Percentiles rank a stretch among this genome's conserved stretches.
Conservation (phyloP, 257 asterid species). For the Solanum bukasovii region DNA sequence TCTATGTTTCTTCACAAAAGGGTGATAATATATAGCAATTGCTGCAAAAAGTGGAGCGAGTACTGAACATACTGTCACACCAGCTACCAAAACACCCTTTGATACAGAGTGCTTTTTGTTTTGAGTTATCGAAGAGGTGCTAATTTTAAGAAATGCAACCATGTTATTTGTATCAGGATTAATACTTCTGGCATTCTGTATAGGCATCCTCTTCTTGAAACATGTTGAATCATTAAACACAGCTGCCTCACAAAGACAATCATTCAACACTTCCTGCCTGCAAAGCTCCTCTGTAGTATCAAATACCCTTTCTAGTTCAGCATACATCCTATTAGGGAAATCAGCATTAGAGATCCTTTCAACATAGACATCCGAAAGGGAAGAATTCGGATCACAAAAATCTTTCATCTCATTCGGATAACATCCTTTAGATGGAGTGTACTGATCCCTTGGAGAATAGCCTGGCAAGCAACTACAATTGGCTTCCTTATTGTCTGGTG, state of each 20-base stretch:
- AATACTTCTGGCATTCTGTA: neutral
- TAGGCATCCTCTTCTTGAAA: slow-evolving; percentile 5
- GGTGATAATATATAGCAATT: neutral
- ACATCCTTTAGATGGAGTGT: neutral
- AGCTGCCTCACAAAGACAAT: slow-evolving; percentile 7
- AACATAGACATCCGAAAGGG: neutral
- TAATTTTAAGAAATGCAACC: slow-evolving; percentile 2
- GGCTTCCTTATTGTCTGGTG: neutral
- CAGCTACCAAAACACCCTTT: neutral
- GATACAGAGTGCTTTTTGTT: neutral
- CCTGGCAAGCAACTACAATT: slow-evolving; percentile 1
- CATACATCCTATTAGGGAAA: neutral
- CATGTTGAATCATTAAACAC: neutral
- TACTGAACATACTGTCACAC: neutral
- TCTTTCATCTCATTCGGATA: neutral
- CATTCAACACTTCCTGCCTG: neutral
- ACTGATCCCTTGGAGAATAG: neutral
- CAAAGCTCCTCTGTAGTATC: neutral
- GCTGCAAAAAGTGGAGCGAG: neutral
- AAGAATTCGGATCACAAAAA: neutral
- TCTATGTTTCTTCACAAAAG: neutral
- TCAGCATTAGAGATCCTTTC: neutral
- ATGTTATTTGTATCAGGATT: neutral
- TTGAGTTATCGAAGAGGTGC: neutral
- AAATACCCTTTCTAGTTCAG: neutral